phyloP scores from a whole-genome alignment of 495 filamentous ascomycete species.

The Penicillium coprophilum region DNA sequence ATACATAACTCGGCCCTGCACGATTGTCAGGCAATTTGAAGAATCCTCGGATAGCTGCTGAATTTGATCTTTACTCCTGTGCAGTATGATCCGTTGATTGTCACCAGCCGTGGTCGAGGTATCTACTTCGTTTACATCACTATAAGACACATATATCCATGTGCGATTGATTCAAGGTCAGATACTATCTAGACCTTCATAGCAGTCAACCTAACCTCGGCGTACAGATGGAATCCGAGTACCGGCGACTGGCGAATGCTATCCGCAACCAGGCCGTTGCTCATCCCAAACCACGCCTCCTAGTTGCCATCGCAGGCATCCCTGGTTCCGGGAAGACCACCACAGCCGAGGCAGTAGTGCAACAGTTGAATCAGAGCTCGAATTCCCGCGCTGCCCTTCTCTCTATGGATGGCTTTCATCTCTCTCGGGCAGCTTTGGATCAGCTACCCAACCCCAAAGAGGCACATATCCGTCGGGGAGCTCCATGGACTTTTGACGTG shows the following conservation, averaged over 20 bases:
- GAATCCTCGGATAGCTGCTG: not conserved
- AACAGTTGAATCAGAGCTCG: conserved; percentile 27
- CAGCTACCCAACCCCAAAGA: conserved; percentile 37
- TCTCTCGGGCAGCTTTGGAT: conserved; percentile 35
- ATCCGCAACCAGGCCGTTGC: conserved; percentile 25
- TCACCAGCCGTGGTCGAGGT: not conserved
- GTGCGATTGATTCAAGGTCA: conserved; percentile 6
- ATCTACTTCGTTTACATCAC: conserved; percentile 1
- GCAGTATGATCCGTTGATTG: conserved; percentile 1
- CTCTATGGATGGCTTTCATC: conserved; percentile 48
- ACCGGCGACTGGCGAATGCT: conserved; percentile 22
- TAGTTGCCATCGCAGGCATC: conserved; percentile 46
- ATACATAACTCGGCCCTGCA: conserved; percentile 19
- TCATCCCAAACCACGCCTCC: conserved; percentile 25
- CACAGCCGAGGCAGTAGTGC: conserved; percentile 36
- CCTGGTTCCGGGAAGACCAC: conserved; percentile 53
- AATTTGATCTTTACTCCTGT: not conserved
- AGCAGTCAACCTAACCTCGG: not conserved
- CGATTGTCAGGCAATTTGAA: too few species aligned
- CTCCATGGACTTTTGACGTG: conserved; percentile 45
- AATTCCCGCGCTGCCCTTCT: conserved; percentile 27
- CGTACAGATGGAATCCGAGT: conserved; percentile 29
- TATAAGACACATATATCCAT: not conserved
- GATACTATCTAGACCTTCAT: not conserved
- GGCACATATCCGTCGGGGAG: conserved; percentile 42